Base-by-base conservation (phyloP, 306 rosid genomes). In the Phaseolus lunatus region DNA sequence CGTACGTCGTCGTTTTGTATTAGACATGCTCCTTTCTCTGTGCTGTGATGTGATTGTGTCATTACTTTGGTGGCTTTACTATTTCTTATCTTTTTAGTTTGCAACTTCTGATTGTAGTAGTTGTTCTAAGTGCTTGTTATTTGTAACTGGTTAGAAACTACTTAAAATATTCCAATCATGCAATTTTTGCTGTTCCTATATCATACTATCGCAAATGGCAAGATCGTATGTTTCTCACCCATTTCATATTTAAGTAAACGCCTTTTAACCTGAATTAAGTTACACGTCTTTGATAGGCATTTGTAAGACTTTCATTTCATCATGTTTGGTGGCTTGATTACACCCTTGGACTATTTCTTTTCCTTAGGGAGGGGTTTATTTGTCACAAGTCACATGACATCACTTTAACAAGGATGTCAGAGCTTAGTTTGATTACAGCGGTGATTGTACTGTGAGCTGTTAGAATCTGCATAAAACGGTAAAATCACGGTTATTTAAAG, bases 401-500 rank as follows among this genome's bases (percentile, higher is more conserved):
- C 22, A 41, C n/a, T 61, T 41, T 61, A 44, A 16, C 65, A 8
- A 79, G 48, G 44, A 22, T 45, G 23, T 45, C 33, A 23, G 4
- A 45, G 57, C 71, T 80, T 64, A 54, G 65, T 74, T 29, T 58
- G 52, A 44, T 59, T 62, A 64, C 5, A 14, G 16, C 24, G 48
- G 64, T 35, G 56, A 16, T 6, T 33, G 39, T 8, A 5, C 48
- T 24, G n/a, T 37, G 58, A 7, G 81, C 80, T 15, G n/a, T 47
- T 16, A 52, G 54, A n/a, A 49, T 57, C 43, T 23, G 37, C 58
- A 41, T 39, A 39, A 39, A 39, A 9, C 44, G 12, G 44, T 63
- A 62, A 43, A 63, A 31, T 23, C 33, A 23, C 18, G 45, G 15
- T 82, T 63, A 24, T 76, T 26, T 76, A 78, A 41, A 61, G 54